Evolutionary conservation across 768 basidiomycete species (phyloP), one percentile per base, ranked within the genome.

Genomic region (Kwoniella botswanensis): DNA sequence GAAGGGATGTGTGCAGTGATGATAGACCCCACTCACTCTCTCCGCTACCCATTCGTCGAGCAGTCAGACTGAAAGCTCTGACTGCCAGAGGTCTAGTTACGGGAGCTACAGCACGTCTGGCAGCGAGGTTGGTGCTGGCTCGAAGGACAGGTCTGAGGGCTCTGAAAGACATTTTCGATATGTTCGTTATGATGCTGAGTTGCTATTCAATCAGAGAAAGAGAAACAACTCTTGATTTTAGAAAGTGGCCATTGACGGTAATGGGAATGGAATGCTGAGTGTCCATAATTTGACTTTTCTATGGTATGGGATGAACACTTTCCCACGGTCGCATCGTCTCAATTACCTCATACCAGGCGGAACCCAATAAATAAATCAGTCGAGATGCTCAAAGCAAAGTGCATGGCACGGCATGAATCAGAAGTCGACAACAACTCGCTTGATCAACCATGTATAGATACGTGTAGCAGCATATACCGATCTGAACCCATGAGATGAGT

Each of bases 1-100:
- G 35, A 6, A 35, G 35, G 35, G 35, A 35, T 35, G 35, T 35
- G 35, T 35, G 35, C 35, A 6, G 35, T 6, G 35, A 35, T 35
- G 5, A 4, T 6, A 35, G 35, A 35, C 35, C 35, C 5, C 18
- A 74, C 80, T 71, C 66, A 82, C 80, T 75, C 71, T 82, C 75
- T 50, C 80, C 80, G 52, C 68, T 73, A 7, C 80, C 80, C n/a
- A 75, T 67, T 53, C 78, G 74, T 15, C 68, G 67, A 21, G 68
- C 44, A 53, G 78, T 74, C 29, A 71, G 53, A 57, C 71, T 74
- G 67, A 82, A 77, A 44, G 60, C 46, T 58, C 75, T 71, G 35
- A 42, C 52, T 15, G 70, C 69, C 21, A 64, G 53, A 50, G 71
- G 57, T 69, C 61, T 17, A 9, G 54, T 18, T 10, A 58, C 61